Base-by-base conservation (phyloP, 2,329 filamentous ascomycete species). In the Verticillium nubilum region DNA sequence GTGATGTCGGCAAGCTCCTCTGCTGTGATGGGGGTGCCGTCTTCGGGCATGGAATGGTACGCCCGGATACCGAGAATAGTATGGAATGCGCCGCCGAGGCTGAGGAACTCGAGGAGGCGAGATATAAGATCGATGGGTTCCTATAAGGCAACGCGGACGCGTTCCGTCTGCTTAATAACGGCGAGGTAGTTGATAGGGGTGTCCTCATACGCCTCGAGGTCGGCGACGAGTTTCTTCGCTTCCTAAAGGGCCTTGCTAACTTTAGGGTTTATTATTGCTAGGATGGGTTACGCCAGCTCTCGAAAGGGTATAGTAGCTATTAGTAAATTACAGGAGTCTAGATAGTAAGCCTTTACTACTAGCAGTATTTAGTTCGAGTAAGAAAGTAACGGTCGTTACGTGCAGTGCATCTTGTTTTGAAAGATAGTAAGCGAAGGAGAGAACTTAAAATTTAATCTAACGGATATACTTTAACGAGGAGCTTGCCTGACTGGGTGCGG, bases 41-140 rank as follows among this genome's bases (percentile, higher is more conserved):
- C 64, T 54, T 64, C 61, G 3, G 69, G 68, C 61, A 70, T 65
- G 12, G 67, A 63, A 53, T 68, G 61, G 55, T 69, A 67, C 7
- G 67, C 67, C 25, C 68, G 63, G 7, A 66, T 65, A 10, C 63
- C 64, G 47, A 69, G 63, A 47, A 71, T 65, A 12, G 66, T 67
- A 52, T 71, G 66, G 50, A 71, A 63, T 9, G 65, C 66, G 12
- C 67, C 68, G 7, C 64, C 62, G 0, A 67, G 58, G 47, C 62
- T 63, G 26, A 69, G 58, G 15, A 53, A 58, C 54, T 71, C 67
- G 31, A 67, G 62, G 50, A 68, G 13, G 53, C 62, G 65, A 7
- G 66, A 65, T 52, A 70, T 58, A 3, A 69, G 52, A 28, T 70
- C 67, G 59, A 66, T 69, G 13, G 69, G 69, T 23, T 65, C 63